Evolutionary conservation across 2,329 filamentous ascomycete species (phyloP).

Genomic region (Cladophialophora immunda): DNA sequence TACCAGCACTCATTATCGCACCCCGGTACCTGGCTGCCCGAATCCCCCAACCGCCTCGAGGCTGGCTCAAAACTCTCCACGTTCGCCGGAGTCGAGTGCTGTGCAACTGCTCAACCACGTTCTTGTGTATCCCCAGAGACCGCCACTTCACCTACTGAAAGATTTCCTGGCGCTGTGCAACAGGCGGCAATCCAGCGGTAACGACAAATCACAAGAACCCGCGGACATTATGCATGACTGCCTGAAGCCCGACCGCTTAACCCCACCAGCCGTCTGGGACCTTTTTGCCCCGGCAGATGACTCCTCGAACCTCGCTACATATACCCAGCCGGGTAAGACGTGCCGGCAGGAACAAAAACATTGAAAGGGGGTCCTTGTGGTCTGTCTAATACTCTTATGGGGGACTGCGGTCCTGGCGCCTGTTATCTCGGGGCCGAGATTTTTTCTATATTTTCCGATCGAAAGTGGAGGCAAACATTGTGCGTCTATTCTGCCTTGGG

Average conservation of each 20-base stretch:
- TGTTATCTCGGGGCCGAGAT: slow-evolving; percentile 2
- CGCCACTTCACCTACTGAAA: not conserved
- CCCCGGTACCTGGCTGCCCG: not conserved
- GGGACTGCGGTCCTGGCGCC: not conserved
- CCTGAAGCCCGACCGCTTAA: slow-evolving; percentile 10
- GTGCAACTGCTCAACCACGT: not conserved
- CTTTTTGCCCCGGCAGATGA: slow-evolving; percentile 16
- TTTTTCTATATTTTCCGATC: not conserved
- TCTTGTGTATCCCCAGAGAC: slow-evolving; percentile 1
- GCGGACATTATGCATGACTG: slow-evolving; percentile 30
- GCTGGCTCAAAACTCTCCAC: not conserved
- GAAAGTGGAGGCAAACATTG: slow-evolving; percentile 3
- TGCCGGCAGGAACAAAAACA: not conserved
- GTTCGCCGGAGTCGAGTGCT: not conserved
- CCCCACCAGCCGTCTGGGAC: slow-evolving; percentile 8
- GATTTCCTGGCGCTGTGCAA: not conserved
- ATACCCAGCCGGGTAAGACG: not conserved
- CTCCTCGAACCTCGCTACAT: slow-evolving; percentile 4
- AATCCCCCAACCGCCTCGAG: not conserved
- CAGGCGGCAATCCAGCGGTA: slow-evolving; percentile 1
- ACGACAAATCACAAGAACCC: slow-evolving; percentile 4
- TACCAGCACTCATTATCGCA: not conserved
- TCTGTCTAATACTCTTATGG: not conserved
- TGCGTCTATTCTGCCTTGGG: not conserved
- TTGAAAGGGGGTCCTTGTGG: not conserved